These are phyloP conservation scores for Annulohypoxylon truncatum DNA, from an alignment of 2,329 filamentous ascomycete species.

Conservation along the genomic window DNA sequence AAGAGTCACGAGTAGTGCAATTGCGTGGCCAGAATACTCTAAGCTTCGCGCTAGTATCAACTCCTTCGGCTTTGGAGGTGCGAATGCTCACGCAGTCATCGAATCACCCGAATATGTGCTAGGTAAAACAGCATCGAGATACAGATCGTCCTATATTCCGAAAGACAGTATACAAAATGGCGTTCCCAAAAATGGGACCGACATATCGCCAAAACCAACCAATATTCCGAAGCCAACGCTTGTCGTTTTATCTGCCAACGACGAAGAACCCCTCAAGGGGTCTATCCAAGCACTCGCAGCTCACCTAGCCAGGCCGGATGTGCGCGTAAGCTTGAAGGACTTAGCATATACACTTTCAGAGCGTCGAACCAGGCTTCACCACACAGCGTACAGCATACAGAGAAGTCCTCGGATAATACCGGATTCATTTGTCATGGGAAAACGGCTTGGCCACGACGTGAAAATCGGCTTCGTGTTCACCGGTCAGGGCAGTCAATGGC, in stretches of 20 bases:
- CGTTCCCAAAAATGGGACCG: neutral
- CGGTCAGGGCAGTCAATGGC: constrained; percentile 54
- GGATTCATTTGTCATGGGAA: constrained; percentile 24
- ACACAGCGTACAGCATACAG: neutral
- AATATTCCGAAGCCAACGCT: neutral
- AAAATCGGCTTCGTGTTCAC: constrained; percentile 48
- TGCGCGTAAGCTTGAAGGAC: neutral
- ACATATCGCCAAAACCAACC: neutral
- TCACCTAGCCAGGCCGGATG: neutral
- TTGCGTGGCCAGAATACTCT: neutral
- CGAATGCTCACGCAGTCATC: neutral
- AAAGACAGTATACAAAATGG: neutral
- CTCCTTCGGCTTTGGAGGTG: constrained; percentile 3
- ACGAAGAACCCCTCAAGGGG: neutral
- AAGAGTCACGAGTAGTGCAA: neutral
- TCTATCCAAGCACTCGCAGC: neutral
- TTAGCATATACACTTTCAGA: neutral
- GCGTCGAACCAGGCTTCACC: neutral
- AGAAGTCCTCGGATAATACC: neutral
- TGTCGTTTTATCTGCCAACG: neutral
- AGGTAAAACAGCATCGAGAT: neutral
- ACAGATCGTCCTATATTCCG: neutral
- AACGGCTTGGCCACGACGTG: neutral
- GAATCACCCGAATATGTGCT: neutral
- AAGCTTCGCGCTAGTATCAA: constrained; percentile 2